A percentile compares a stretch with the other conserved stretches of the same genome.
phyloP scores from a whole-genome alignment of 148 eudicot genomes.

The Nepenthes gracilis region DNA sequence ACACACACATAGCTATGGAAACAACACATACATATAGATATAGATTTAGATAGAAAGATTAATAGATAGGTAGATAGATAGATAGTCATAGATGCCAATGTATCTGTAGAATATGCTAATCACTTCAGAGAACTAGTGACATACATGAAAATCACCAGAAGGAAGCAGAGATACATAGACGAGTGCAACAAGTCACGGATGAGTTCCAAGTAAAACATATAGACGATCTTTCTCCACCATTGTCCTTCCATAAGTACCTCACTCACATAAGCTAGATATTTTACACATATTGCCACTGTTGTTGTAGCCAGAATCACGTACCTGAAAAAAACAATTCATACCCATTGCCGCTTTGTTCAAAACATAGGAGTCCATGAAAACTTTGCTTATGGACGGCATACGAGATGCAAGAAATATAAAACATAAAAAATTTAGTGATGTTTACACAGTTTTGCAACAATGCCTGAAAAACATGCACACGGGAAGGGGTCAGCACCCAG shows the following conservation, averaged over 20 bases:
- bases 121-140: constrained; percentile 15
- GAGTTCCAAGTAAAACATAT: constrained; percentile 93
- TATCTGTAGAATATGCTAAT: neutral
- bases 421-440: too few relatives aligned
- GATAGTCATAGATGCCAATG: too few relatives aligned
- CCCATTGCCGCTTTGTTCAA: neutral
- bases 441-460: too few relatives aligned
- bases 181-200: constrained; percentile 87
- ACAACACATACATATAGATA: too few relatives aligned
- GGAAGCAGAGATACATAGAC: constrained; percentile 95
- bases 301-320: constrained; percentile 97
- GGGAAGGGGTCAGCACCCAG: too few relatives aligned
- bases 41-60: too few relatives aligned
- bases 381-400: neutral
- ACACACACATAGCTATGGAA: too few relatives aligned
- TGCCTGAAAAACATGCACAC: too few relatives aligned
- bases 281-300: constrained; percentile 76
- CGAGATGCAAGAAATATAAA: neutral
- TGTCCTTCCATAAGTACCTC: constrained; percentile 99
- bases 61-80: too few relatives aligned
- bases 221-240: constrained; percentile 95
- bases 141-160: constrained; percentile 93
- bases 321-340: constrained; percentile 25
- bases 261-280: constrained; percentile 69
- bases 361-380: neutral